Base-by-base conservation (phyloP, 2,329 filamentous ascomycete species). In the Pyricularia pennisetigena region DNA sequence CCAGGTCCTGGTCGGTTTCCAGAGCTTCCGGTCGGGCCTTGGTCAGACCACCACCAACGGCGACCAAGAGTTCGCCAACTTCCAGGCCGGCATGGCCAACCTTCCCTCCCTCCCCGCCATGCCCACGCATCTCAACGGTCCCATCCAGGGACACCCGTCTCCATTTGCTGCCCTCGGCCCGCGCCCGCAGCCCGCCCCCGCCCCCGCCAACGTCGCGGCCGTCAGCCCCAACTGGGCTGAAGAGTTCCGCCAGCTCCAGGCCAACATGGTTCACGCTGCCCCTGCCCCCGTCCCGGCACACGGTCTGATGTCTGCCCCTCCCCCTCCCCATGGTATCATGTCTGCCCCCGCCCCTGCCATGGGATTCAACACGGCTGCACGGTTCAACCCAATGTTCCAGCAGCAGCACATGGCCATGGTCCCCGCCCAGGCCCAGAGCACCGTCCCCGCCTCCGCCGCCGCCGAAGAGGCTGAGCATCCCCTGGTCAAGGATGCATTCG, bases 11-110 rank as follows among this genome's bases (percentile, higher is more conserved):
- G 14, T 54, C 57, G 16, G n/a, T 61, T 61, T 26, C 35, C 24
- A 72, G 70, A 66, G 65, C 32, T 73, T 73, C 64, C 71, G 71
- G 20, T 72, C 71, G 0, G 35, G 63, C 2, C 65, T 64, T 16
- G 29, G 59, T 29, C 66, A 65, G 3, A 63, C 64, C 8, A 66
- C 62, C 30, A 66, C 63, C 28, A 70, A 71, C 26, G 69, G 68
- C 49, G 71, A 71, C 2, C 70, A 67, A 3, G 68, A 68, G 12
- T 73, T 73, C 20, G 66, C 66, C 7, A 67, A 64, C 8, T 62
- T 64, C 35, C 30, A 68, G 49, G n/a, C 57, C 1, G n/a, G 29
- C 26, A 64, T 12, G 32, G 32, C 30, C 24, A 59, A 67, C 65
- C 63, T 4, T 3, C 66, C 66, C 12, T 68, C 68, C 8, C 32